Percentiles rank a stretch among this genome's conserved stretches.
Conservation (phyloP, 805 yeast species). For the Candida suzukii region DNA sequence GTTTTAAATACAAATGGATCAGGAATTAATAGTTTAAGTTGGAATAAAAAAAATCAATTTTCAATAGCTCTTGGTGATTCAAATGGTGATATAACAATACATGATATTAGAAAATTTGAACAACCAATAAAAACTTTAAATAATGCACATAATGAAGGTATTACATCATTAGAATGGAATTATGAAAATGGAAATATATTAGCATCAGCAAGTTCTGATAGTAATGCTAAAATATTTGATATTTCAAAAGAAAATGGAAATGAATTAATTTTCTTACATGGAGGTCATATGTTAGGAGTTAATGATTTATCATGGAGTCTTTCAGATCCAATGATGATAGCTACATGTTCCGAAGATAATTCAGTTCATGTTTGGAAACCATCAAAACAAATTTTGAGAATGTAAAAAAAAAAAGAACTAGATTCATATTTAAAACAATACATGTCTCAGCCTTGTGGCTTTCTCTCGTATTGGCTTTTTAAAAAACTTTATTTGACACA, state of each 20-base stretch:
- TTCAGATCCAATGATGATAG: slow-evolving; percentile 60
- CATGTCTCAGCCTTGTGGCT: too few relatives aligned
- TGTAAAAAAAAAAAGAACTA: too few relatives aligned
- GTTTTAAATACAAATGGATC: too few relatives aligned
- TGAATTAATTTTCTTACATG: slow-evolving; percentile 55
- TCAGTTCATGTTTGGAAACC: slow-evolving; percentile 87
- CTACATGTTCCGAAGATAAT: slow-evolving; percentile 80
- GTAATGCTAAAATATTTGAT: slow-evolving; percentile 58
- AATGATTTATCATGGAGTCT: slow-evolving; percentile 82
- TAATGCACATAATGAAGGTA: slow-evolving; percentile 40
- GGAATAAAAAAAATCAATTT: slow-evolving; percentile 50
- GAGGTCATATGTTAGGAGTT: slow-evolving; percentile 84
- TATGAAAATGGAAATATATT: slow-evolving; percentile 44
- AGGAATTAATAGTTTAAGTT: slow-evolving; percentile 48
- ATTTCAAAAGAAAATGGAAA: slow-evolving; percentile 20
- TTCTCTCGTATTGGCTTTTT: too few relatives aligned
- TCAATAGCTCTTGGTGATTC: slow-evolving; percentile 65
- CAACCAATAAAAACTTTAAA: slow-evolving; percentile 21
- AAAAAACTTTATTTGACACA: too few relatives aligned
- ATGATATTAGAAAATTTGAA: slow-evolving; percentile 55
- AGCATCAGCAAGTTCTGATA: slow-evolving; percentile 64
- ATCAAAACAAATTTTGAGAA: slow-evolving; percentile 4
- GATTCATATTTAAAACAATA: too few relatives aligned
- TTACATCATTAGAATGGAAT: slow-evolving; percentile 72
- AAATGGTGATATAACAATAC: slow-evolving; percentile 45